phyloP scores from a whole-genome alignment of 23 red algal species.

The Gracilaria caudata region DNA sequence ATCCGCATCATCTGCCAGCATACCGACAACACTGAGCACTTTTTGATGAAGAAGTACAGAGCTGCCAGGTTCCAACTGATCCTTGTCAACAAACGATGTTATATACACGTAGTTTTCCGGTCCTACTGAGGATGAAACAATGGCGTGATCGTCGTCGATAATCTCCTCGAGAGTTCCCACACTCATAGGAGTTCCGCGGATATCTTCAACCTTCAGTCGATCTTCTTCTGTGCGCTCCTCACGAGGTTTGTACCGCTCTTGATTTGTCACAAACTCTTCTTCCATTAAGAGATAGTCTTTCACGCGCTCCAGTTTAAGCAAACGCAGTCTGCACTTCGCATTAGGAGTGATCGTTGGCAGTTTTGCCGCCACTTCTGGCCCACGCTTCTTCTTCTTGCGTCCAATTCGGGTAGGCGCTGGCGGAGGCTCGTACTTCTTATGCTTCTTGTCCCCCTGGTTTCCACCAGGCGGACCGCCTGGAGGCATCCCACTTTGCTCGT shows the following conservation, averaged over 20 bases:
- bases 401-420: constrained; percentile 86
- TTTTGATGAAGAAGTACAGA: constrained; percentile 99
- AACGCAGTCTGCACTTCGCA: constrained; percentile 85
- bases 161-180: constrained; percentile 99
- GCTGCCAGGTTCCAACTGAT: constrained; percentile 93
- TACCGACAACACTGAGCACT: constrained; percentile 93
- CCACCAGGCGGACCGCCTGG: constrained; percentile 61
- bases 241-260: constrained; percentile 83
- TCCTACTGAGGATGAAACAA: constrained; percentile 94
- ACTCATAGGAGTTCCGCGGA: constrained; percentile 98
- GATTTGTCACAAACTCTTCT: constrained; percentile 95
- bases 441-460: constrained; percentile 77
- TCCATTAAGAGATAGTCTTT: constrained; percentile 99
- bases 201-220: constrained; percentile 93
- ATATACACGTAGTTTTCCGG: constrained; percentile 99
- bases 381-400: constrained; percentile 80
- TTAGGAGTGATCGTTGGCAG: constrained; percentile 89
- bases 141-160: constrained; percentile 99
- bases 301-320: constrained; percentile 93
- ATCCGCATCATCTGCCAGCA: constrained; percentile 97
- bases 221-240: constrained; percentile 96
- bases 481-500: constrained; percentile 87
- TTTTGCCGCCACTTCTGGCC: constrained; percentile 79
- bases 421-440: constrained; percentile 96
- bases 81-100: constrained; percentile 98